Percentiles rank a stretch among this genome's conserved stretches.
These are phyloP conservation scores for Cytospora paraplurivora DNA, from an alignment of 2,329 filamentous ascomycete species.

Conservation along the genomic window DNA sequence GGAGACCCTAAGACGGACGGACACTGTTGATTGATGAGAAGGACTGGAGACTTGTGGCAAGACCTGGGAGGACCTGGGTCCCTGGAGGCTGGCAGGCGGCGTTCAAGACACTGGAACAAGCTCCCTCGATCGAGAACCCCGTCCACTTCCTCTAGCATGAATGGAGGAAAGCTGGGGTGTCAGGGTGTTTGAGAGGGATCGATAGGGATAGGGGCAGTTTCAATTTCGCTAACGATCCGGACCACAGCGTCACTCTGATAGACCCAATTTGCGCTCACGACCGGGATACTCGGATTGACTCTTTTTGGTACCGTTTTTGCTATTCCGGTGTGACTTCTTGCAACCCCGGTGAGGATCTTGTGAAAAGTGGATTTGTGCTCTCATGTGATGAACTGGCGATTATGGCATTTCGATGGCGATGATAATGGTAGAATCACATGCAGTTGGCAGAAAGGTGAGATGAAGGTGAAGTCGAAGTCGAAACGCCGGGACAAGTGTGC, in stretches of 20 bases:
- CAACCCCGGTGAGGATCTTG: conserved; percentile 19
- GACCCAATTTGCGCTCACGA: conserved; percentile 36
- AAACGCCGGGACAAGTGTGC: background rate
- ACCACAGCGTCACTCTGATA: conserved; percentile 35
- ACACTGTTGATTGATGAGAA: background rate
- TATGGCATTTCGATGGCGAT: conserved; percentile 24
- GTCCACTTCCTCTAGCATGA: conserved; percentile 40
- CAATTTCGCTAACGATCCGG: conserved; percentile 47
- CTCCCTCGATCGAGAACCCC: conserved; percentile 25
- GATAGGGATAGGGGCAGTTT: conserved; percentile 36
- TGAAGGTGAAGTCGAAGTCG: background rate
- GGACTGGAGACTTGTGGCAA: conserved; percentile 21
- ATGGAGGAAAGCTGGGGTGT: conserved; percentile 38
- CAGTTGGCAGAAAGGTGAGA: conserved; percentile 13
- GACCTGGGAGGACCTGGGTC: conserved; percentile 8
- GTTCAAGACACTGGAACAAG: conserved; percentile 4
- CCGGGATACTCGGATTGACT: conserved; percentile 31
- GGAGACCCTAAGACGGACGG: conserved; percentile 6
- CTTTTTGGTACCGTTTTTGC: conserved; percentile 20
- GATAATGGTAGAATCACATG: background rate
- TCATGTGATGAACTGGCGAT: conserved; percentile 23
- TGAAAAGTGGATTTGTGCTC: conserved; percentile 19
- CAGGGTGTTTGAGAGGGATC: conserved; percentile 36
- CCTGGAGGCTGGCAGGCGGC: conserved; percentile 12
- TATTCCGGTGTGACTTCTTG: conserved; percentile 21